These are phyloP conservation scores for Passalora sequoiae DNA, from an alignment of 2,329 filamentous ascomycete species.

Conservation along the genomic window DNA sequence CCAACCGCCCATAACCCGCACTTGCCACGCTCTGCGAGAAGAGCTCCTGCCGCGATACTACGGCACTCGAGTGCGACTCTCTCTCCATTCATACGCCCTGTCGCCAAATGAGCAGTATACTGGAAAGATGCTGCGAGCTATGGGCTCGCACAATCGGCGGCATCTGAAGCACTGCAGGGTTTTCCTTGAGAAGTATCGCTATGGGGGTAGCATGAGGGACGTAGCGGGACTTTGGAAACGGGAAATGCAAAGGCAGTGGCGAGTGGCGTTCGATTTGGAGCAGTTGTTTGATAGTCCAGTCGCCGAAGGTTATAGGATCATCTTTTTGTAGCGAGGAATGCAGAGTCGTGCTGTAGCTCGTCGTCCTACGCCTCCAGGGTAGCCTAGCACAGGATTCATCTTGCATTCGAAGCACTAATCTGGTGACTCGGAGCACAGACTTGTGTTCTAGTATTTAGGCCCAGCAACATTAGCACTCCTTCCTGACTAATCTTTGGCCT, in stretches of 20 bases:
- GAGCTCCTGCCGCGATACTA: constrained; percentile 3
- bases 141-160: neutral
- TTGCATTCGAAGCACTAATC: neutral
- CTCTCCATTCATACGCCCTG: neutral
- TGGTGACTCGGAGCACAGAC: neutral
- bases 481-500: neutral
- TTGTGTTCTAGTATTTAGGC: neutral
- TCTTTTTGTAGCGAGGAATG: neutral
- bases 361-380: neutral
- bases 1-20: neutral
- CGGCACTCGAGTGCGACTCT: neutral
- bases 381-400: too few relatives aligned
- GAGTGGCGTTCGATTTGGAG: neutral
- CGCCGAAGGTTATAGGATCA: neutral
- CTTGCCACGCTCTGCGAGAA: neutral
- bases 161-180: neutral
- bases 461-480: neutral
- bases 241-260: neutral
- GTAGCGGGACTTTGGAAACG: neutral
- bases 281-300: neutral
- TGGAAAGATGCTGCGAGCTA: neutral
- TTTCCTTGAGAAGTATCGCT: neutral
- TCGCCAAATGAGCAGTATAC: neutral
- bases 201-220: neutral
- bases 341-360: neutral